phyloP scores from a whole-genome alignment of 805 yeast species.

The Lipomyces yamanashiensis region DNA sequence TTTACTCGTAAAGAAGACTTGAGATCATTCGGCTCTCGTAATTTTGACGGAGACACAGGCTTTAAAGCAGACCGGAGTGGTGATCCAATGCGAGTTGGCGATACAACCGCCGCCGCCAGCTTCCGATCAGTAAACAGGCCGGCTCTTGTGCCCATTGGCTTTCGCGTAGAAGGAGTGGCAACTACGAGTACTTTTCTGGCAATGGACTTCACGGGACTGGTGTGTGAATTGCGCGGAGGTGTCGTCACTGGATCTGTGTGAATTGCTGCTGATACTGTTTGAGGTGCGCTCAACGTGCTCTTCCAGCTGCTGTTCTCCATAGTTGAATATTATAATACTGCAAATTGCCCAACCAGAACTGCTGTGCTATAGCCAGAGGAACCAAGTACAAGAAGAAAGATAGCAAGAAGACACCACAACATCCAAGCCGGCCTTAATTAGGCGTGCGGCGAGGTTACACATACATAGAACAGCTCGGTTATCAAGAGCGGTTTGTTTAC shows the following conservation, averaged over 20 bases:
- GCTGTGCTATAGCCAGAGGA: too few species aligned
- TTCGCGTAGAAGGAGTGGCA: conserved; percentile 14
- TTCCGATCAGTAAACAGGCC: conserved; percentile 8
- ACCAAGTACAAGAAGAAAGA: too few species aligned
- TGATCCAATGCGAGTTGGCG: background rate
- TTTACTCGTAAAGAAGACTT: conserved; percentile 21
- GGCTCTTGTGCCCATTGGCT: background rate
- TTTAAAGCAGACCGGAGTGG: background rate
- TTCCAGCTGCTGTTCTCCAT: background rate
- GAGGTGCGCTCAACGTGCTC: conserved; percentile 1
- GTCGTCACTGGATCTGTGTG: conserved; percentile 1
- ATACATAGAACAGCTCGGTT: background rate
- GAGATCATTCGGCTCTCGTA: conserved; percentile 19
- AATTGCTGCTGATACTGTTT: background rate
- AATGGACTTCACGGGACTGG: background rate
- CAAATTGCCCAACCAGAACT: background rate
- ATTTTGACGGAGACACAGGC: background rate
- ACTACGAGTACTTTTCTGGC: conserved; percentile 12
- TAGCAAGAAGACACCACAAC: too few species aligned
- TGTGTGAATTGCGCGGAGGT: conserved; percentile 9
- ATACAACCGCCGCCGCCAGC: conserved; percentile 5
- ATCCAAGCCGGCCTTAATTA: background rate
- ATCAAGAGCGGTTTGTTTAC: conserved; percentile 6
- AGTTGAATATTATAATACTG: background rate
- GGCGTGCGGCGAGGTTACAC: conserved; percentile 10